Evolutionary conservation across 768 basidiomycete species (phyloP).

Genomic region (Infundibulicybe gibba): DNA sequence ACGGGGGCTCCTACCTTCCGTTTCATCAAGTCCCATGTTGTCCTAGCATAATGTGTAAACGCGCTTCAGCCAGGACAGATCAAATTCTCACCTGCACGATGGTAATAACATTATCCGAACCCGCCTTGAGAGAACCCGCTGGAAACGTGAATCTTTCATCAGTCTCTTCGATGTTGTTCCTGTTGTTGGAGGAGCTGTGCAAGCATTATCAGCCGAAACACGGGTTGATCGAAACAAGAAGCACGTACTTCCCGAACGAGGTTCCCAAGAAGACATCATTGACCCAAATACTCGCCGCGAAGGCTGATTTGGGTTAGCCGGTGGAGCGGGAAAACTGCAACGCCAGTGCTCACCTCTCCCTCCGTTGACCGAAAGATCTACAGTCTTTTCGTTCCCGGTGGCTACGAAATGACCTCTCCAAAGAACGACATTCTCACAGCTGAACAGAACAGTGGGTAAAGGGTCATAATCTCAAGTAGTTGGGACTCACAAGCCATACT

Average conservation of each 20-base stretch:
- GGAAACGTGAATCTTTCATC: slow-evolving; percentile 69
- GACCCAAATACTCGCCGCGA: slow-evolving; percentile 81
- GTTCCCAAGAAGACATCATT: slow-evolving; percentile 71
- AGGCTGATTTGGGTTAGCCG: slow-evolving; percentile 39
- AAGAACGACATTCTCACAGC: slow-evolving; percentile 79
- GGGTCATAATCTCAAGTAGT: neutral
- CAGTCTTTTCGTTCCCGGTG: slow-evolving; percentile 54
- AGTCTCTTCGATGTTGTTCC: slow-evolving; percentile 57
- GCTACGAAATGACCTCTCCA: slow-evolving; percentile 81
- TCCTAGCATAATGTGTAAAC: slow-evolving; percentile 40
- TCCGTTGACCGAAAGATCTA: slow-evolving; percentile 78
- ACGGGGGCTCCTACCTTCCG: slow-evolving; percentile 62
- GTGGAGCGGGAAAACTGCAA: neutral
- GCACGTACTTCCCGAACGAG: slow-evolving; percentile 67
- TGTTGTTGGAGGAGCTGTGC: slow-evolving; percentile 63
- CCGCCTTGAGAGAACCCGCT: slow-evolving; percentile 40
- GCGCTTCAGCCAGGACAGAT: neutral
- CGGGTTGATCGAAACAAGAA: neutral
- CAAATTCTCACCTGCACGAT: slow-evolving; percentile 57
- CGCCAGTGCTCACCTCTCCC: slow-evolving; percentile 51
- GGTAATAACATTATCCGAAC: slow-evolving; percentile 72
- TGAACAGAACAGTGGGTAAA: slow-evolving; percentile 19
- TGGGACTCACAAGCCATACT: slow-evolving; percentile 75
- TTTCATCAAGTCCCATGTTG: slow-evolving; percentile 77
- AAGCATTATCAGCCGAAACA: neutral